Evolutionary conservation across 495 filamentous ascomycete species (phyloP).

Genomic region (Talaromyces trachyspermus): DNA sequence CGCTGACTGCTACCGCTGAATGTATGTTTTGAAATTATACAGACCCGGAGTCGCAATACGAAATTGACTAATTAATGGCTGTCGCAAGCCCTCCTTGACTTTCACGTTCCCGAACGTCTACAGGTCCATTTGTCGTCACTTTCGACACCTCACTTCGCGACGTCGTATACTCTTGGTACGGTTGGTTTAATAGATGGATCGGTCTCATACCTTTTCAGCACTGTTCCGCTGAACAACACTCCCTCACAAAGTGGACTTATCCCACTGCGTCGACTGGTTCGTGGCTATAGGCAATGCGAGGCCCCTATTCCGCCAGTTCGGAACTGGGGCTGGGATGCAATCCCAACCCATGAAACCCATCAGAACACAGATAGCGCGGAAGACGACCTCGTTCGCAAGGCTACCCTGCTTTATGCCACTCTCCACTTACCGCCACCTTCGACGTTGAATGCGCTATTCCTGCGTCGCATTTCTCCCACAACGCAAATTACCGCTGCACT

Average conservation of each 20-base stretch:
- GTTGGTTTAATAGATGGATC: constrained; percentile 85
- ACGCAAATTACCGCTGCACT: constrained; percentile 73
- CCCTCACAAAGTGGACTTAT: constrained; percentile 51
- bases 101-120: constrained; percentile 74
- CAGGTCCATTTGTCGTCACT: constrained; percentile 75
- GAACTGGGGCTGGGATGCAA: constrained; percentile 27
- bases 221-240: constrained; percentile 55
- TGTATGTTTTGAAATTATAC: constrained; percentile 38
- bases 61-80: no score
- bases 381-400: constrained; percentile 30
- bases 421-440: constrained; percentile 74
- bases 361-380: constrained; percentile 13
- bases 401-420: constrained; percentile 77
- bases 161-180: constrained; percentile 79
- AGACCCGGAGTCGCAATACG: neutral
- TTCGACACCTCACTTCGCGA: constrained; percentile 82
- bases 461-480: constrained; percentile 71
- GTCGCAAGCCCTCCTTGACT: constrained; percentile 78
- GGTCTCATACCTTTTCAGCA: constrained; percentile 84
- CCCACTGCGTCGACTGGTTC: constrained; percentile 56
- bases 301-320: constrained; percentile 31
- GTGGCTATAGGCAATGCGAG: constrained; percentile 60
- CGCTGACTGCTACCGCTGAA: constrained; percentile 78
- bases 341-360: constrained; percentile 13
- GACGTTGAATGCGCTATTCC: constrained; percentile 78